These are phyloP conservation scores for Barnettozyma pratensis DNA, from an alignment of 805 yeast genomes.

Conservation along the genomic window DNA sequence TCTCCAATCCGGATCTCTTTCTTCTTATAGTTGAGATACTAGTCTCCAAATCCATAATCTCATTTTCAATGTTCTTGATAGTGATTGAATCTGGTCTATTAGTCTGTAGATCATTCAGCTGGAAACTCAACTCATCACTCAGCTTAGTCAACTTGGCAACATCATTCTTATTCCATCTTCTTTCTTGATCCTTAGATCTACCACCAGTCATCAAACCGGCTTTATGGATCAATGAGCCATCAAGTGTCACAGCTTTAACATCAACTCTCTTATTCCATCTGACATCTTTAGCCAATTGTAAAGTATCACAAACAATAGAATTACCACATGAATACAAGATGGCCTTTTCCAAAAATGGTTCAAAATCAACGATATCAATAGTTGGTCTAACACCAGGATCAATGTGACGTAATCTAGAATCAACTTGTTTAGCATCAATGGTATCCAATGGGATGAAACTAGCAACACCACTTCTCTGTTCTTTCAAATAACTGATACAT, in stretches of 20 bases:
- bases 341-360: conserved; percentile 65
- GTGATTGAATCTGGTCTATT: conserved; percentile 48
- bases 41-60: conserved; percentile 44
- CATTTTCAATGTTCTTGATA: conserved; percentile 54
- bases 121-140: conserved; percentile 41
- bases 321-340: conserved; percentile 76
- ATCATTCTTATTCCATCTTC: conserved; percentile 73
- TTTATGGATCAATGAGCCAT: conserved; percentile 79
- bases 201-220: conserved; percentile 96
- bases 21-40: conserved; percentile 40
- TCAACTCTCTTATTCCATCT: conserved; percentile 60
- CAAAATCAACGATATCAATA: conserved; percentile 69
- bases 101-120: conserved; percentile 37
- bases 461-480: conserved; percentile 79
- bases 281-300: conserved; percentile 62
- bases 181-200: conserved; percentile 40
- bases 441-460: conserved; percentile 87
- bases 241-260: conserved; percentile 70
- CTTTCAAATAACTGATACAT: conserved; percentile 75
- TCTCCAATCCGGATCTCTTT: conserved; percentile 37
- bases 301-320: conserved; percentile 69
- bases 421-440: conserved; percentile 52
- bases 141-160: conserved; percentile 47
- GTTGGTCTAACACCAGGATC: conserved; percentile 58
- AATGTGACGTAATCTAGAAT: conserved; percentile 48